Evolutionary conservation across 306 rosid species (phyloP), one percentile per base, ranked within the genome.

Genomic region (Lathyrus aphaca): DNA sequence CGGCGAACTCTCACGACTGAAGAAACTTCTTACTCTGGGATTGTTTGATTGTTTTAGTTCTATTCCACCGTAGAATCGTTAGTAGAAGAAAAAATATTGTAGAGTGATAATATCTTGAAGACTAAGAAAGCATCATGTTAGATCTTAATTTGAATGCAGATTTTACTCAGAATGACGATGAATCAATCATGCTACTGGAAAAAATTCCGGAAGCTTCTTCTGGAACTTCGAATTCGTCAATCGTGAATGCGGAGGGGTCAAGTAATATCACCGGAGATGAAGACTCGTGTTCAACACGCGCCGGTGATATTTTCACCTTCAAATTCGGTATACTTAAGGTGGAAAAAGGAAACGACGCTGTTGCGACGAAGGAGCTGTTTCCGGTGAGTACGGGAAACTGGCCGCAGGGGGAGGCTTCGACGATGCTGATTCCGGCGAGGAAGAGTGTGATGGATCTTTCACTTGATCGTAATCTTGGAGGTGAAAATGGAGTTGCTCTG

Each of bases 181-280:
- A 81, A 68, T 80, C 82, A 48, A 42, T 46, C 8, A 56, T 76
- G 74, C 12, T 83, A 59, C 10, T 64, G 44, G 90, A 86, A 42
- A 79, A 82, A 81, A 27, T 77, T 56, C 82, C 82, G 39, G 84
- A 89, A 75, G 92, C 82, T 49, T 87, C 91, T 37, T 89, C 99
- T 10, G 97, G 89, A 74, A 95, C 97, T 56, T 95, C 99, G 32
- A 91, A 91, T 83, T 91, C 99, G 45, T 95, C 96, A 29, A 68
- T 89, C 67, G 96, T 91, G 90, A 89, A 91, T 89, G 99, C 96
- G 12, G 96, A 95, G 39, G 91, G 91, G 4, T 89, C 96, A 29
- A 87, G 91, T 82, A 86, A 76, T 77, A 86, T 83, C 11, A 81
- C 70, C 49, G 85, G 88, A 38, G 94, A 89, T 32, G 99, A 83